Base-by-base conservation (phyloP, 2,329 filamentous ascomycete genomes). In the Aspergillus quadrilineatus region DNA sequence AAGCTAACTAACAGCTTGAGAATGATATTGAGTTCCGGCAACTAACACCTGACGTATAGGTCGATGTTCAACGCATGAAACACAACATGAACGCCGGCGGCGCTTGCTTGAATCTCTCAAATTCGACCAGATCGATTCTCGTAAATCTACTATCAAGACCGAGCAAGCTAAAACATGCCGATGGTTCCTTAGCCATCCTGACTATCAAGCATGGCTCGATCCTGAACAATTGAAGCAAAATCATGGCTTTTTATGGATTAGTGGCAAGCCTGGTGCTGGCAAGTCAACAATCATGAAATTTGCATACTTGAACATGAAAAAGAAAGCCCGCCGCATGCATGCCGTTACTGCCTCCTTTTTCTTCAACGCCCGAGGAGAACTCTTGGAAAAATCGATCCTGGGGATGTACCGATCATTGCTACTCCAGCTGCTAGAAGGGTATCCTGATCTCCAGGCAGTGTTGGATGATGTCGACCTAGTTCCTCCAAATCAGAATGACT, bases 111-210 rank as follows among this genome's bases (percentile, higher is more conserved):
- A 41, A 1, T 29, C 6, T 6, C 47, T 50, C 15, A 8, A 22
- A 15, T 80, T 80, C 58, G 64, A 73, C 1, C 68, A 75, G 51
- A 74, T 79, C n/a, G 73, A 78, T 47, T 48, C 67, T 12, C 74
- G 77, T 2, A 67, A 67, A 6, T 50, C 53, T 14, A 73, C 64
- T 4, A 76, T 81, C 54, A 70, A 73, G 39, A 60, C 50, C 0
- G 75, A 72, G 0, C 68, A 77, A n/a, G 60, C 58, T 0, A 65
- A 66, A 15, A 81, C 77, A 2, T 80, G 77, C 42, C 43, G 64
- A 44, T 81, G 78, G 79, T 53, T 80, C 1, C 63, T 78, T 1
- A 50, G 63, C 0, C 67, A 69, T 6, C 45, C 66, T 1, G 53
- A 67, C 6, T 80, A 77, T 49, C n/a, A 59, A 4, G 55, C 60